phyloP scores from a whole-genome alignment of 129 eudicot species.

The Chrysanthemum lavandulifolium region DNA sequence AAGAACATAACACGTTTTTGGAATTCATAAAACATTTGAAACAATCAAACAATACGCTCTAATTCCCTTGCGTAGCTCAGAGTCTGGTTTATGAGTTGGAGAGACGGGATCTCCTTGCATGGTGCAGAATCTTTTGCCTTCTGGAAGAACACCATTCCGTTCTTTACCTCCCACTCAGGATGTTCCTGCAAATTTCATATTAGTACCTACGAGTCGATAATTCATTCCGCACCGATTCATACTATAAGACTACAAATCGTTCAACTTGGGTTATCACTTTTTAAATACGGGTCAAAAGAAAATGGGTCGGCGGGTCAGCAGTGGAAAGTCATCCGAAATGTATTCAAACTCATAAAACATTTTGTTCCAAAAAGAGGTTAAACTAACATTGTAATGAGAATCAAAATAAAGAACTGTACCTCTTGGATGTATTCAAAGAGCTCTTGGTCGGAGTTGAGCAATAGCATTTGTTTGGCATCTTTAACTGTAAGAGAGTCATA shows the following conservation, averaged over 20 bases:
- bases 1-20: conserved; percentile 23
- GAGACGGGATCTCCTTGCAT: conserved; percentile 93
- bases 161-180: conserved; percentile 91
- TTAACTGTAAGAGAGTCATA: conserved; percentile 76
- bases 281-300: not conserved
- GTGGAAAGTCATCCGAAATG: too few relatives aligned
- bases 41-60: conserved; percentile 78
- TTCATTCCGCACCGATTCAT: not conserved
- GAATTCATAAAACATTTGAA: not conserved
- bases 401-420: conserved; percentile 33
- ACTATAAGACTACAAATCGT: not conserved
- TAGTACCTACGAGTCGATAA: not conserved
- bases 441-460: conserved; percentile 76
- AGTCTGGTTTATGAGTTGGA: conserved; percentile 82
- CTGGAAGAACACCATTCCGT: conserved; percentile 65
- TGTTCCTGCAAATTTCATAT: conserved; percentile 63
- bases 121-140: conserved; percentile 74
- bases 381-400: not conserved
- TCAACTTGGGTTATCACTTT: not conserved
- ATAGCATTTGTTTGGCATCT: conserved; percentile 71
- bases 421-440: conserved; percentile 70
- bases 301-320: not conserved
- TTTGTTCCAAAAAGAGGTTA: not conserved
- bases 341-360: not conserved
- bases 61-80: conserved; percentile 90